Evolutionary conservation across 257 asterid genomes (phyloP), one percentile per base, ranked within the genome.

Genomic region (Datura wrightii): DNA sequence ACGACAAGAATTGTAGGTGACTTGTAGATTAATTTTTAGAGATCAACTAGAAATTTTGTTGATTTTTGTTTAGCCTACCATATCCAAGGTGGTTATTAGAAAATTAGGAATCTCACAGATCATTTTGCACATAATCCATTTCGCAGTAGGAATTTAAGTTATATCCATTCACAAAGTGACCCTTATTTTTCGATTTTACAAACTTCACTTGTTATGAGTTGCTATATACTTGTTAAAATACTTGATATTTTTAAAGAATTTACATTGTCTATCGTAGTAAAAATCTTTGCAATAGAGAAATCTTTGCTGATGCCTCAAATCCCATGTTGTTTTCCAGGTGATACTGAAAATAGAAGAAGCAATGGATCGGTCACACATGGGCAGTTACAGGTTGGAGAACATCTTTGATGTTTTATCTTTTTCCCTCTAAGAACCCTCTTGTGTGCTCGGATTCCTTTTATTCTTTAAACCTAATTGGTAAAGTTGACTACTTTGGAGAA

Each of bases 321-420:
- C 82, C 52, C 31, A 44, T 76, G 16, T 37, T 82, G 44, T 69
- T 72, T 79, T 80, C 53, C 87, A 91, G 95, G 76, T 72, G 80
- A 50, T 83, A 84, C 86, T 84, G 85, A 56, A 14, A 80, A 62
- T 59, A 89, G 88, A 56, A 87, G 87, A 82, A 86, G 58, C 83
- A 83, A 87, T 3, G 86, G 83, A 18, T 66, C 52, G 14, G 59
- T 84, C 69, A 31, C 91, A 46, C 88, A 86, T 14, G 80, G 92
- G 36, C 87, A 92, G 83, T 37, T 79, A 79, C 91, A 88, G 92
- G 96, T 93, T 71, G 84, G 80, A 11, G 42, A 34, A 63, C 16
- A 59, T 37, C 44, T 54, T 24, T 4, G 42, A 39, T 24, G 31
- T 39, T 39, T 48, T 2, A 36, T 39, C 8, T 5, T 54, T 62